Conservation (phyloP, 1,284 basidiomycete genomes). For the Ustilago crameri region DNA sequence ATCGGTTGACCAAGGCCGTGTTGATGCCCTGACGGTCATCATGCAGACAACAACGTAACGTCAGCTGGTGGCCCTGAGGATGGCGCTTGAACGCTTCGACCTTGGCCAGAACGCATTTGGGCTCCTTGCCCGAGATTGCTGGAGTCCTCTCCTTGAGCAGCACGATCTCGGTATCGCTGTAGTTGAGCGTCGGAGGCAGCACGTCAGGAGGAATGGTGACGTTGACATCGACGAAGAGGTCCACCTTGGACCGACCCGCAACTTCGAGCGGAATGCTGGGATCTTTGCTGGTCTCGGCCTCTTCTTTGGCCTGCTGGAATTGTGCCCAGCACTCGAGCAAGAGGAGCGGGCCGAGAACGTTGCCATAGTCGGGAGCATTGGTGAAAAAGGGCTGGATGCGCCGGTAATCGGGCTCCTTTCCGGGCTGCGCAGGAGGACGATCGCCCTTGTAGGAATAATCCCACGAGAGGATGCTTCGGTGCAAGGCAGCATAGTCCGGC, state of each 20-base stretch:
- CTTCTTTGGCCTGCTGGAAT: slow-evolving; percentile 78
- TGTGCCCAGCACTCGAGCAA: slow-evolving; percentile 93
- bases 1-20: slow-evolving; percentile 72
- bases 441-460: slow-evolving; percentile 79
- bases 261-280: slow-evolving; percentile 46
- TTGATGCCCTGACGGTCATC: slow-evolving; percentile 68
- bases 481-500: slow-evolving; percentile 83
- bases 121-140: slow-evolving; percentile 75
- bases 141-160: slow-evolving; percentile 82
- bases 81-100: slow-evolving; percentile 76
- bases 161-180: slow-evolving; percentile 73
- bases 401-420: slow-evolving; percentile 33
- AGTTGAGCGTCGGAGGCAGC: slow-evolving; percentile 29
- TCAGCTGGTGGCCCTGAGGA: slow-evolving; percentile 71
- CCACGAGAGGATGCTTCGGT: slow-evolving; percentile 87
- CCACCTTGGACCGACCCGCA: slow-evolving; percentile 47
- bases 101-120: slow-evolving; percentile 76
- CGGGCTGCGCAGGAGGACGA: slow-evolving; percentile 72
- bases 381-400: slow-evolving; percentile 75
- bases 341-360: slow-evolving; percentile 85
- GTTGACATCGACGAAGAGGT: slow-evolving; percentile 54
- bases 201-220: slow-evolving; percentile 36
- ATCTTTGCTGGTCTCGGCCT: slow-evolving; percentile 70
- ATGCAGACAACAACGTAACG: slow-evolving; percentile 70
- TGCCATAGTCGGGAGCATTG: slow-evolving; percentile 78